These are phyloP conservation scores for Lecanicillium sp. DNA, from an alignment of 2,329 filamentous ascomycete species.

Conservation along the genomic window DNA sequence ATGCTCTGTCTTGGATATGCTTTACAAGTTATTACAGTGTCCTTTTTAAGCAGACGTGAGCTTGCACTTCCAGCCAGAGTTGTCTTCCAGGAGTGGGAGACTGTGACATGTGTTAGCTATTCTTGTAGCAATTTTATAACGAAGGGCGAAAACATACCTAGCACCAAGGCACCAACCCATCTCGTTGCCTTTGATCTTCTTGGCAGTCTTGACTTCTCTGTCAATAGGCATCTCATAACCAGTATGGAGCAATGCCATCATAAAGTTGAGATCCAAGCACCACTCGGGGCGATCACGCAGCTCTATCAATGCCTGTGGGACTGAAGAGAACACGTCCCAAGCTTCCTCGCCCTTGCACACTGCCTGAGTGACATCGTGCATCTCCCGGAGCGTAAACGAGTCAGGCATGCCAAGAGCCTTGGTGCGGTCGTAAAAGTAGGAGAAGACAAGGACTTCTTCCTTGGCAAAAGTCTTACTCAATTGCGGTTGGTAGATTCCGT, in stretches of 20 bases:
- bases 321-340: constrained; percentile 73
- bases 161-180: constrained; percentile 96
- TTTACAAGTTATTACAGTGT: too few species aligned
- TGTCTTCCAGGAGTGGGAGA: constrained; percentile 71
- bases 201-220: constrained; percentile 92
- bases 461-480: constrained; percentile 84
- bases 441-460: constrained; percentile 94
- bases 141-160: too few species aligned
- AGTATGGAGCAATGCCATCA: constrained; percentile 84
- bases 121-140: too few species aligned
- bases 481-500: constrained; percentile 89
- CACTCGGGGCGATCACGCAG: constrained; percentile 76
- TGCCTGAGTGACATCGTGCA: constrained; percentile 74
- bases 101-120: too few species aligned
- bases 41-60: constrained; percentile 57
- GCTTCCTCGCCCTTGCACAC: constrained; percentile 72
- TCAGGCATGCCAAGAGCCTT: constrained; percentile 96
- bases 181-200: constrained; percentile 97
- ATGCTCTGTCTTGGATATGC: too few species aligned
- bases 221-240: constrained; percentile 98
- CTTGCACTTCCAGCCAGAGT: constrained; percentile 86
- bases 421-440: constrained; percentile 95
- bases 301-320: constrained; percentile 73
- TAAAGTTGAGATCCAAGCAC: constrained; percentile 94
- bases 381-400: constrained; percentile 83